Conservation (phyloP, 1,284 basidiomycete species). For the Blastosporella zonata region DNA sequence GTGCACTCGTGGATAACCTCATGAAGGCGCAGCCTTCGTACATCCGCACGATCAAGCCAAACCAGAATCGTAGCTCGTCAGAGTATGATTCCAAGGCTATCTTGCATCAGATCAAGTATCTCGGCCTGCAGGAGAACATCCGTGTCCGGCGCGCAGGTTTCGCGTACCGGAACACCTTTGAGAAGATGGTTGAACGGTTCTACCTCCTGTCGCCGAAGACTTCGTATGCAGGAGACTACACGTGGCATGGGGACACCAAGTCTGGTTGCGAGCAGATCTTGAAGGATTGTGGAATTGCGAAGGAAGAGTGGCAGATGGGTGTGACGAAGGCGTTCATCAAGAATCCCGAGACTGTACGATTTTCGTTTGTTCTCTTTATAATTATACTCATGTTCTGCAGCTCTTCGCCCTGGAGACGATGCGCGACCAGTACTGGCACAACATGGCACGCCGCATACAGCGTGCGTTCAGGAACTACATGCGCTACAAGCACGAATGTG, state of each 20-base stretch:
- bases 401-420: constrained; percentile 98
- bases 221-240: constrained; percentile 98
- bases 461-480: constrained; percentile 95
- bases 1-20: constrained; percentile 92
- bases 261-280: constrained; percentile 94
- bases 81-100: constrained; percentile 97
- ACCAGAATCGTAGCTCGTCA: constrained; percentile 89
- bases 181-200: constrained; percentile 98
- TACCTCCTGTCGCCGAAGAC: constrained; percentile 94
- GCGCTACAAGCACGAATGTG: constrained; percentile 94
- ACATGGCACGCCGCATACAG: constrained; percentile 97
- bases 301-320: constrained; percentile 99
- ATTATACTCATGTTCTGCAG: constrained; percentile 36
- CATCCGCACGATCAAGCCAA: constrained; percentile 99
- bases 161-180: constrained; percentile 96
- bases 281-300: constrained; percentile 91
- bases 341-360: constrained; percentile 91
- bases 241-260: constrained; percentile 88
- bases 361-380: neutral
- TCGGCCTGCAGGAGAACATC: constrained; percentile 98
- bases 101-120: constrained; percentile 98
- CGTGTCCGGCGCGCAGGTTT: constrained; percentile 96
- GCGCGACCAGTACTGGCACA: constrained; percentile 99
- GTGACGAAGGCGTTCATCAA: constrained; percentile 99
- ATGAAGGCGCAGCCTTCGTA: constrained; percentile 98